Evolutionary conservation across 495 filamentous ascomycete genomes (phyloP), one percentile per base, ranked within the genome.

Genomic region (Penicillium simplicissimum): DNA sequence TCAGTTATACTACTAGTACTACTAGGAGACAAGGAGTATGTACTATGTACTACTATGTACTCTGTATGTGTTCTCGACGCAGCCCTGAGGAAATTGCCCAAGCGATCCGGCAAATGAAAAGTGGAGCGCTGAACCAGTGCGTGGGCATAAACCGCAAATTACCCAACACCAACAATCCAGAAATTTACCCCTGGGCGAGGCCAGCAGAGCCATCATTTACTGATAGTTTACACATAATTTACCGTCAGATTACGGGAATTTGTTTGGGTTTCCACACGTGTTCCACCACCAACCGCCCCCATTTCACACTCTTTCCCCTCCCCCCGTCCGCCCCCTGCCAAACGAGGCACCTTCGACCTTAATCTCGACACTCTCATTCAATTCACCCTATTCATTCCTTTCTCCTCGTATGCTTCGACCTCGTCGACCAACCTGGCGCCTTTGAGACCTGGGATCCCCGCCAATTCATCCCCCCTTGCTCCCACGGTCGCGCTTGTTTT

Each of bases 401-500:
- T 65, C 48, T 58, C 31, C 57, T 64, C 64, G 55, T 64, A 69
- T 73, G 71, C 64, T 71, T 71, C 64, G 67, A 67, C 66, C 55
- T 70, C 61, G 62, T 76, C 74, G 67, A 69, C 67, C 45, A 19
- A 42, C 36, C 21, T 17, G 69, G 57, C 60, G 57, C 59, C 56
- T 64, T 71, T 58, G 65, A 35, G 51, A 72, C 69, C 64, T 72
- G 73, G 72, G 75, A 66, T 61, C 61, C 61, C 43, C 62, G 70
- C 66, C 68, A 69, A 70, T 68, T 64, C 40, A 57, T 66, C 15
- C 10, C 71, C 71, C 76, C 73, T 79, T 77, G 72, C 74, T 62
- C 65, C 48, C 69, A 66, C 74, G 72, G 70, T 76, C 71, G 71
- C 75, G 70, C 69, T 59, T 57, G 51, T 4, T 53, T 34, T 33